Conservation (phyloP, 1,139 yeast species). For the Nadsonia commutata region DNA sequence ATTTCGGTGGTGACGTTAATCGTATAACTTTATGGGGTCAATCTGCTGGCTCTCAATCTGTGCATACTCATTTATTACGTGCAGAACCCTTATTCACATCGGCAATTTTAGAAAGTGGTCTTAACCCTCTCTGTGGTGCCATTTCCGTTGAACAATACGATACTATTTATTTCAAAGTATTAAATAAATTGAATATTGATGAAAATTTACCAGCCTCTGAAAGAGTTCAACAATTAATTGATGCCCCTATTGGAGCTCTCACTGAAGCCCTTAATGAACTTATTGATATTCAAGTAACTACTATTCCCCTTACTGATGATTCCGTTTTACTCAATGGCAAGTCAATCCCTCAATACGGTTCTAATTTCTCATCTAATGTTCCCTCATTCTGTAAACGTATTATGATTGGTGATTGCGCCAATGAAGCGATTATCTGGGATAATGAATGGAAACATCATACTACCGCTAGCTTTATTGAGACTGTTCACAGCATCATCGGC, state of each 20-base stretch:
- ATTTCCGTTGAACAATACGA: not conserved
- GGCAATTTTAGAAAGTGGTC: not conserved
- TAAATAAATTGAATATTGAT: not conserved
- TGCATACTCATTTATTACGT: not conserved
- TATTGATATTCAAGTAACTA: not conserved
- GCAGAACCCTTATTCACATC: not conserved
- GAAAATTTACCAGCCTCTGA: not conserved
- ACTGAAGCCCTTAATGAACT: not conserved
- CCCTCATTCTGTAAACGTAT: not conserved
- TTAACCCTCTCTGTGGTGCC: not conserved
- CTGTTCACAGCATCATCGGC: not conserved
- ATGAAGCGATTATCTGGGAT: not conserved
- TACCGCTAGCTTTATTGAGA: not conserved
- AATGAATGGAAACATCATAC: not conserved
- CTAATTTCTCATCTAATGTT: not conserved
- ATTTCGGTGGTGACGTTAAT: slow-evolving; percentile 3
- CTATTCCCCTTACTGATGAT: not conserved
- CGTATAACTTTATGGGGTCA: slow-evolving; percentile 4
- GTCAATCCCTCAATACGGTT: not conserved
- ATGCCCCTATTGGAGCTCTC: not conserved
- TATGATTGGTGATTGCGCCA: not conserved
- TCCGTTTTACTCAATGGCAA: not conserved
- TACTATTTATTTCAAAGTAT: not conserved
- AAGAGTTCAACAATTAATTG: not conserved
- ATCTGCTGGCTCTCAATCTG: slow-evolving; percentile 2